Evolutionary conservation across 805 yeast species (phyloP).

Genomic region (Wickerhamiella kazuoi): DNA sequence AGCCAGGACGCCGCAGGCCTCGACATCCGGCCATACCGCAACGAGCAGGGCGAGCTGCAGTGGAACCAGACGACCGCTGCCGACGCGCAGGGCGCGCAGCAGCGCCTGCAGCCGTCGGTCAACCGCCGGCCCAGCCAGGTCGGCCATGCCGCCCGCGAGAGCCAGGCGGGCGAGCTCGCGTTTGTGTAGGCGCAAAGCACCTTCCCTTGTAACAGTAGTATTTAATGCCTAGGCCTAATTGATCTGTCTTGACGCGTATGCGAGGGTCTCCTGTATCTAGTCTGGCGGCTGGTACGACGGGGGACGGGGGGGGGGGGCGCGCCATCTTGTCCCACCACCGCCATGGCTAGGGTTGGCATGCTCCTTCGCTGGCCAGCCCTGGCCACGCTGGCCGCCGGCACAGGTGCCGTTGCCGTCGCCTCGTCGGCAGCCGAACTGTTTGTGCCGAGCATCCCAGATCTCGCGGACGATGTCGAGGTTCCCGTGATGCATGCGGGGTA

Average conservation of each 20-base stretch:
- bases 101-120: conserved; percentile 13
- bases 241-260: neutral
- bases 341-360: neutral
- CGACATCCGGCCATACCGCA: conserved; percentile 18
- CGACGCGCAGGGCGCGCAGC: conserved; percentile 3
- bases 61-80: conserved; percentile 12
- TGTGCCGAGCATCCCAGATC: conserved; percentile 21
- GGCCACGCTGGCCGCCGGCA: neutral
- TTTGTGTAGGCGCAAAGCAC: conserved; percentile 13
- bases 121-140: conserved; percentile 19
- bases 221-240: neutral
- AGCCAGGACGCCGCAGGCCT: conserved; percentile 7
- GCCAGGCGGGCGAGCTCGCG: conserved; percentile 19
- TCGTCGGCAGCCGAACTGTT: conserved; percentile 10
- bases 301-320: too few relatives aligned
- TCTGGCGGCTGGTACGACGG: too few relatives aligned
- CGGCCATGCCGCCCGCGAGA: conserved; percentile 13
- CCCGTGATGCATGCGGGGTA: conserved; percentile 41
- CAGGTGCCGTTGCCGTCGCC: neutral
- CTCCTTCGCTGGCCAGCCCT: neutral
- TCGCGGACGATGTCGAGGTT: conserved; percentile 11
- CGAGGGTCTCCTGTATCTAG: neutral
- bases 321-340: too few relatives aligned
- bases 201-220: neutral
- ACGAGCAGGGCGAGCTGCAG: conserved; percentile 20